Base-by-base conservation (phyloP, 202 grass and related monocot species). In the Hordeum pubiflorum region DNA sequence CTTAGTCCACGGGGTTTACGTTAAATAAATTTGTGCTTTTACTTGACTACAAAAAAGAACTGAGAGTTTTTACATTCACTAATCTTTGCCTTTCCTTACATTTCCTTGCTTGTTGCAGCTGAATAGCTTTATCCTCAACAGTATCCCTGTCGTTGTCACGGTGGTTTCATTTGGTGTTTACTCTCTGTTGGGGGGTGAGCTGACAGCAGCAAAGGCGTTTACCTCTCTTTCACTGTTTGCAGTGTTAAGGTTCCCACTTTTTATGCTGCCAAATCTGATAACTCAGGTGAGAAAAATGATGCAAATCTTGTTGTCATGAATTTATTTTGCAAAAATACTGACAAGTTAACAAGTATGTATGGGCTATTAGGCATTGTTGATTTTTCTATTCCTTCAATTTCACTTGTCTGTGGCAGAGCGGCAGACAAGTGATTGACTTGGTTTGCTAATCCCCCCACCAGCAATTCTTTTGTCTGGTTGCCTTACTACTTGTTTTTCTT, bases 201-300 rank as follows among this genome's bases (percentile, higher is more conserved):
- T 99, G 63, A 99, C 96, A 79, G 92, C 96, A 85, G 89, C 96
- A 85, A 99, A 95, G 82, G 96, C 96, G 46, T 99, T 99, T 86
- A 99, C 96, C 60, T 95, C 96, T 36, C 96, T 99, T 55, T 95
- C 96, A 77, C 79, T 99, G 58, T 99, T 99, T 88, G 59, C 96
- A 17, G 92, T 99, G 62, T 83, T 99, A 71, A 93, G 96, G 88
- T 95, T 99, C 72, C 96, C 96, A 79, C 90, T 99, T 57, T 99
- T 90, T 87, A 90, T 89, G 90, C 89, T 99, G 43, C 96, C 96
- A 29, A 99, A 95, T 91, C 86, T 99, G 79, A 93, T 99, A 81
- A 99, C 96, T 87, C 96, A 99, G 96, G 96, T 99, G 54, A 64
- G 85, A 11, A 60, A 39, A 76, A 74, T 32, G 34, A 21, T 58